Evolutionary conservation across 164 flowering plant genomes (phyloP).

Genomic region (Stephania japonica): DNA sequence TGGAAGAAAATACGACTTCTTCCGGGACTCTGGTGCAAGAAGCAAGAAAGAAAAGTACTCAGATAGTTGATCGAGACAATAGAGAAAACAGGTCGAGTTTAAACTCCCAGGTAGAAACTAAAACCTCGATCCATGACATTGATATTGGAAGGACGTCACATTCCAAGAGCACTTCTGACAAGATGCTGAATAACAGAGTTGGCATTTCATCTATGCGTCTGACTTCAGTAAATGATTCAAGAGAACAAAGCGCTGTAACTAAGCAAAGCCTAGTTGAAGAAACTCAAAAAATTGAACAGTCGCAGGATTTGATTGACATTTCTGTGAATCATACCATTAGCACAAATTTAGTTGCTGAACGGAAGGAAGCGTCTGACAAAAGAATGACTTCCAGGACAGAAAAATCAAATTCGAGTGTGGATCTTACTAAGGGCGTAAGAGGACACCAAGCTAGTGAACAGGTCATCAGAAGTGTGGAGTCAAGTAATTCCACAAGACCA

Average conservation of each 20-base stretch:
- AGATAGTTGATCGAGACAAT: neutral
- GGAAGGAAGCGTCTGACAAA: slow-evolving; percentile 22
- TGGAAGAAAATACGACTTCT: slow-evolving; percentile 23
- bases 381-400: slow-evolving; percentile 21
- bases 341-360: slow-evolving; percentile 8
- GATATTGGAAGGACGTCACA: slow-evolving; percentile 24
- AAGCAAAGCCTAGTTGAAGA: slow-evolving; percentile 13
- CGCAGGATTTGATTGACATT: slow-evolving; percentile 20
- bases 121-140: slow-evolving; percentile 13
- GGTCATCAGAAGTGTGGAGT: slow-evolving; percentile 9
- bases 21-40: slow-evolving; percentile 15
- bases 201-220: slow-evolving; percentile 18
- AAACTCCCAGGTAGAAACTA: slow-evolving; percentile 23
- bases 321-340: slow-evolving; percentile 22
- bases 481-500: slow-evolving; percentile 17
- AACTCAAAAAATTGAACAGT: slow-evolving; percentile 21
- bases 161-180: slow-evolving; percentile 26
- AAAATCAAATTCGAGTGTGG: slow-evolving; percentile 17
- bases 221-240: slow-evolving; percentile 22
- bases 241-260: slow-evolving; percentile 21
- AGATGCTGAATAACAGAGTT: slow-evolving; percentile 23
- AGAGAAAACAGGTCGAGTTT: slow-evolving; percentile 19
- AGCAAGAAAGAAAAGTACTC: slow-evolving; percentile 19
- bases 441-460: slow-evolving; percentile 20
- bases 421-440: slow-evolving; percentile 16